Conservation (phyloP, 179 eudicot species). For the Beta macrorhiza region DNA sequence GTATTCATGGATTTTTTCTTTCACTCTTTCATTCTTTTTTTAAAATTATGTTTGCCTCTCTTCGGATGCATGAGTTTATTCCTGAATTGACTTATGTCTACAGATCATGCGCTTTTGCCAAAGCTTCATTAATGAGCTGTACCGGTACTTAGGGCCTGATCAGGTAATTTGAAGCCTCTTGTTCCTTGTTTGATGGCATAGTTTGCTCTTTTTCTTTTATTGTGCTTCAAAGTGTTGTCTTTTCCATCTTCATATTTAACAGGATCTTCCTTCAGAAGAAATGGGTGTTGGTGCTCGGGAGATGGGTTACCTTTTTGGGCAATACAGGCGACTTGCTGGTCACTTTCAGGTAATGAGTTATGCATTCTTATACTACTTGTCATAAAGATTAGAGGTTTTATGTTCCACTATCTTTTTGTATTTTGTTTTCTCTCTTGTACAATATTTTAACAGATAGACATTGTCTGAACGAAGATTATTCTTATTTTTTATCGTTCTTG, state of each 20-base stretch:
- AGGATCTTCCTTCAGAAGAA: slow-evolving; percentile 99
- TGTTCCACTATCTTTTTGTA: not conserved
- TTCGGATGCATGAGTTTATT: not conserved
- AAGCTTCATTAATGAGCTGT: slow-evolving; percentile 89
- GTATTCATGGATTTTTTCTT: not conserved
- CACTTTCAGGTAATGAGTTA: slow-evolving; percentile 70
- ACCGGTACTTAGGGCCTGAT: slow-evolving; percentile 91
- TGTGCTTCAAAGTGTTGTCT: slow-evolving; percentile 1
- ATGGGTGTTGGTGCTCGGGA: slow-evolving; percentile 98
- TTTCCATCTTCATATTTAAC: slow-evolving; percentile 13
- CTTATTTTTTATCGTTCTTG: not conserved
- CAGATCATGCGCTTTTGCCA: slow-evolving; percentile 98
- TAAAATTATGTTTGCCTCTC: not conserved
- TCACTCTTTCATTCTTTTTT: not conserved
- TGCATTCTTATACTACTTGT: not conserved
- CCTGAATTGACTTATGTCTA: slow-evolving; percentile 12
- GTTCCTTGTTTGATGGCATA: slow-evolving; percentile 9
- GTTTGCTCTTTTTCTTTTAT: not conserved
- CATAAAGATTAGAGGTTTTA: no score
- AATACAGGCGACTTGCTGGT: slow-evolving; percentile 91
- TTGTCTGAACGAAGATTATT: not conserved
- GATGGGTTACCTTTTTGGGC: slow-evolving; percentile 96
- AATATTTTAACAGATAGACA: not conserved
- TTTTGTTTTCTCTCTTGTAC: not conserved
- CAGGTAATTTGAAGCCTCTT: slow-evolving; percentile 50